Conservation (phyloP, 352 stramenopile species). For the Pythium rishiriense region DNA sequence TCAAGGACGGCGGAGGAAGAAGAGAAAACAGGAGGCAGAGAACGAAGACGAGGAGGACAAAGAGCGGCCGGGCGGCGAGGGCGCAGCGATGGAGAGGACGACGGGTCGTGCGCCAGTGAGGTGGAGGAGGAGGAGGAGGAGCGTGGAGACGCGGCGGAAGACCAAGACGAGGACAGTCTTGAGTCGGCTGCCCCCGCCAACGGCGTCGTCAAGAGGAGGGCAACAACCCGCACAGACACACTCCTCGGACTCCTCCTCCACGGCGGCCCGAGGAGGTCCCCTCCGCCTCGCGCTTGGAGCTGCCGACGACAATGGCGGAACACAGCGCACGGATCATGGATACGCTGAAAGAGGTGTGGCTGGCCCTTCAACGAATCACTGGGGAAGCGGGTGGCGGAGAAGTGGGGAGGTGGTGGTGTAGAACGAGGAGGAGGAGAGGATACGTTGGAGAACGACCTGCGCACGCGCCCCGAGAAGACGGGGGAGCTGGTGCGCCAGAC, state of each 20-base stretch:
- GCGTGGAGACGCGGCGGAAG: neutral
- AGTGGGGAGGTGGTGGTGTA: neutral
- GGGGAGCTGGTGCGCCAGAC: slow-evolving; percentile 35
- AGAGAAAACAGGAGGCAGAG: slow-evolving; percentile 1
- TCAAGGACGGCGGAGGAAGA: neutral
- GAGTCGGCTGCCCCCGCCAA: slow-evolving; percentile 28
- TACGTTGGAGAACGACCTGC: slow-evolving; percentile 23
- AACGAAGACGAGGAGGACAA: slow-evolving; percentile 3
- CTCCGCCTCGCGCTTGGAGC: neutral
- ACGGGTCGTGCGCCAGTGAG: neutral
- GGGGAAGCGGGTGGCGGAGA: slow-evolving; percentile 6
- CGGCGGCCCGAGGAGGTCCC: neutral
- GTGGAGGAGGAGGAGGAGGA: slow-evolving; percentile 11
- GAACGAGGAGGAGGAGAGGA: slow-evolving; percentile 4
- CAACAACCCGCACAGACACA: neutral
- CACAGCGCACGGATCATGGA: slow-evolving; percentile 31
- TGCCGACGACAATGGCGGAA: slow-evolving; percentile 14
- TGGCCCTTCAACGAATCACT: slow-evolving; percentile 19
- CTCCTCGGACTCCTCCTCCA: neutral
- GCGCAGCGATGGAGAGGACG: slow-evolving; percentile 5
- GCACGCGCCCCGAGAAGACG: slow-evolving; percentile 27
- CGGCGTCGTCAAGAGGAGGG: neutral
- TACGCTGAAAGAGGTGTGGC: slow-evolving; percentile 36
- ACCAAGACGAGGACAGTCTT: slow-evolving; percentile 34
- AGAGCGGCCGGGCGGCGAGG: neutral